Base-by-base conservation (phyloP, 2,329 filamentous ascomycete species). In the Fusarium sp. region DNA sequence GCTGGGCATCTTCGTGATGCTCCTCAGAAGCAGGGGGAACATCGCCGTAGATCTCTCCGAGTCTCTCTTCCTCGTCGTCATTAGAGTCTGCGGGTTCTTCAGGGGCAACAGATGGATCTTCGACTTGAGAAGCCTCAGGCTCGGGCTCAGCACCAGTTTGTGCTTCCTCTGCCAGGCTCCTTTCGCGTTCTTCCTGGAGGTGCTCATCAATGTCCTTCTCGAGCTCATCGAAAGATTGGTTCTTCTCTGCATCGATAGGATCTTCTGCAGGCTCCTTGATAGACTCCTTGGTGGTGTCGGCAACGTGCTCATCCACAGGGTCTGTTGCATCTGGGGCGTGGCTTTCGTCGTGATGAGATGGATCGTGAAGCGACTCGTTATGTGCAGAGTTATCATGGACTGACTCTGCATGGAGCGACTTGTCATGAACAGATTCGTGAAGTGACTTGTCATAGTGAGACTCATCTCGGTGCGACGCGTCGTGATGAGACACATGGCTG, bases 11-110 rank as follows among this genome's bases (percentile, higher is more conserved):
- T 39, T 55, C 44, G 4, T 57, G 40, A 7, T 58, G 52, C 3
- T 57, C 43, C 24, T 63, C 39, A 3, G 45, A 25, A 26, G 56
- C 49, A 19, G 52, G 24, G 38, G 68, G 26, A 7, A 15, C 32
- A 22, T 65, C 50, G 6, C 68, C 65, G 25, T 87, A 86, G 19
- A 84, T 83, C 58, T 87, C 84, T 6, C 83, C 78, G 29, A 83
- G 72, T 3, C 83, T 78, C 46, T 83, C 82, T 45, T 83, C 82
- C 58, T 84, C 81, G 2, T 86, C 49, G 2, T 28, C 31, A 36
- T 47, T 58, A 2, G 40, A 35, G 10, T 41, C 44, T 6, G 29
- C 8, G 12, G 41, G 51, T 4, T 28, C 46, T 29, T 65, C 64
- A 5, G 56, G 54, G 15, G 55, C 42, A 13, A 55, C 28, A 32